Conservation (phyloP, 441 rosid genomes). For the Viola pubescens region DNA sequence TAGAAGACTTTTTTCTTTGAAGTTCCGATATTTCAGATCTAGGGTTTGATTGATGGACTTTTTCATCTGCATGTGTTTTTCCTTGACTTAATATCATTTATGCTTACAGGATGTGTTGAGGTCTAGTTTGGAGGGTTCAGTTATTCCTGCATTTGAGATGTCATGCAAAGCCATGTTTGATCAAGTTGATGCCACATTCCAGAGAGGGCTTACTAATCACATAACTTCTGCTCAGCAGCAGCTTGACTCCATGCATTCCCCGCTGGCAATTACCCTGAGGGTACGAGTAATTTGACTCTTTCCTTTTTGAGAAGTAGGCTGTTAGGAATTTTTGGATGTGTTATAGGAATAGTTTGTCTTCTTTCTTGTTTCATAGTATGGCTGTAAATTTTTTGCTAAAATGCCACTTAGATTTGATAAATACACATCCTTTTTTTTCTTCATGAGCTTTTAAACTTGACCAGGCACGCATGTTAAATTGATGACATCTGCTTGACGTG, state of each 20-base stretch:
- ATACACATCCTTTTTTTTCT: no score
- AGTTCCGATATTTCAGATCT: no score
- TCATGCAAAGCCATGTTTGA: constrained; percentile 79
- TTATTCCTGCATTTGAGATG: constrained; percentile 72
- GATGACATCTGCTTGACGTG: no score
- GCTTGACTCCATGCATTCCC: constrained; percentile 52
- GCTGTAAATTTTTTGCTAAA: no score
- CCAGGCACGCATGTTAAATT: no score
- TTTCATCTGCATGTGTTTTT: no score
- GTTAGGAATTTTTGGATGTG: constrained; percentile 2
- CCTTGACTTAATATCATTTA: constrained; percentile 6
- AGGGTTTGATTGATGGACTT: no score
- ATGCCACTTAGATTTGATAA: no score
- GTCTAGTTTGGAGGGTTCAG: constrained; percentile 56
- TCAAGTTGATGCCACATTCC: constrained; percentile 62
- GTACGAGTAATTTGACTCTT: constrained; percentile 23
- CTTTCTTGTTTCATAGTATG: background rate
- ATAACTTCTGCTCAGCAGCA: constrained; percentile 51
- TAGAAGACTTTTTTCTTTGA: no score
- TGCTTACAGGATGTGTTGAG: constrained; percentile 55
- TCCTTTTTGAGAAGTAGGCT: background rate
- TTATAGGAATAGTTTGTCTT: background rate
- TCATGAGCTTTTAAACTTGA: no score
- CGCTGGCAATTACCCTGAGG: constrained; percentile 48
- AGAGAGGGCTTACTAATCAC: constrained; percentile 47